These are phyloP conservation scores for Heterobasidion irregulare DNA, from an alignment of 1,284 basidiomycete genomes.

Conservation along the genomic window DNA sequence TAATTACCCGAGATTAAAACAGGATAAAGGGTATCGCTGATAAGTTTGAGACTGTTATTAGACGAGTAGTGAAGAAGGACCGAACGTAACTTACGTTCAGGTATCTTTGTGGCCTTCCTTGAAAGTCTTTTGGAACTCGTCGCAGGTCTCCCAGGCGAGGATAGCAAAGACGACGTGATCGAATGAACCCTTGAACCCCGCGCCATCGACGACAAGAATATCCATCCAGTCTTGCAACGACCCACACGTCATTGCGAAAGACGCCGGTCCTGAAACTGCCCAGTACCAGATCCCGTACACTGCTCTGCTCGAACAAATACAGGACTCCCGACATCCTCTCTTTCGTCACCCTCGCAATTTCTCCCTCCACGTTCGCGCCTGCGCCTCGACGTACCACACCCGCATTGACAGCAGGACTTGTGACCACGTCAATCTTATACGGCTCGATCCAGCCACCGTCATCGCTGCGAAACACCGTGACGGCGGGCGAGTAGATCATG, in stretches of 20 bases:
- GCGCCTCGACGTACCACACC: slow-evolving; percentile 38
- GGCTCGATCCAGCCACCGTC: slow-evolving; percentile 45
- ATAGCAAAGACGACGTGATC: slow-evolving; percentile 58
- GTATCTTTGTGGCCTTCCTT: neutral
- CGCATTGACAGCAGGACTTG: slow-evolving; percentile 63
- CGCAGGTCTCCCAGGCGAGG: slow-evolving; percentile 42
- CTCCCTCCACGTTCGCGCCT: slow-evolving; percentile 32
- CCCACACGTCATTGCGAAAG: slow-evolving; percentile 50
- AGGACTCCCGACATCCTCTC: slow-evolving; percentile 63
- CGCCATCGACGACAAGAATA: slow-evolving; percentile 34
- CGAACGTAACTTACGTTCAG: neutral
- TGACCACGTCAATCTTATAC: slow-evolving; percentile 49
- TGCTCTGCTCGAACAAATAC: slow-evolving; percentile 52
- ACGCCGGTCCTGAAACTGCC: slow-evolving; percentile 72
- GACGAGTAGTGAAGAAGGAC: no score
- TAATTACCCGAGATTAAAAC: no score
- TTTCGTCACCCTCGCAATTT: slow-evolving; percentile 48
- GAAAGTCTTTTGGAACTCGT: slow-evolving; percentile 37
- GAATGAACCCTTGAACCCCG: slow-evolving; percentile 49
- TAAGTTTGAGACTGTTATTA: no score
- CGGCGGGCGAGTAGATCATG: slow-evolving; percentile 57
- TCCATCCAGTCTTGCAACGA: slow-evolving; percentile 32
- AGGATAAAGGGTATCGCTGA: no score
- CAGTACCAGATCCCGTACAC: slow-evolving; percentile 48
- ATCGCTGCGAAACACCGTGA: slow-evolving; percentile 51